phyloP scores from a whole-genome alignment of 441 rosid genomes.

The Gossypium schwendimanii region DNA sequence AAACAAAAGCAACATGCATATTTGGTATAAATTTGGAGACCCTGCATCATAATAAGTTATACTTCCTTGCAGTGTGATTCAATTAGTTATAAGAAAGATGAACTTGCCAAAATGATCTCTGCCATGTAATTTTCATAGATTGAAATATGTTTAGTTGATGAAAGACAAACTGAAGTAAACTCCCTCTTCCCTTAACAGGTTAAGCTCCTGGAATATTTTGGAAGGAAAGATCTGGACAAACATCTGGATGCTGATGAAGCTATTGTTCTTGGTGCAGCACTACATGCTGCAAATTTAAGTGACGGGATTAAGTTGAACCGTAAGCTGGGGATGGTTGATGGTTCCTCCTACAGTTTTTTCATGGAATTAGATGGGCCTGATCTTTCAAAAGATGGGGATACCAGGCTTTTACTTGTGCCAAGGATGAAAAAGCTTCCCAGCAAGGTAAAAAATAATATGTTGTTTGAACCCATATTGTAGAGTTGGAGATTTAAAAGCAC shows the following conservation, averaged over 20 bases:
- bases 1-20: conserved; percentile 7
- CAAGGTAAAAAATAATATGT: conserved; percentile 47
- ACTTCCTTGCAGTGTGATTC: background rate
- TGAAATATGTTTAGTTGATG: conserved; percentile 5
- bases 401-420: conserved; percentile 67
- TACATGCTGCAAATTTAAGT: conserved; percentile 93
- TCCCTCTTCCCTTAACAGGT: conserved; percentile 39
- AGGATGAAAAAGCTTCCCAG: conserved; percentile 93
- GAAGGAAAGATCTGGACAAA: conserved; percentile 80
- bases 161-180: conserved; percentile 5
- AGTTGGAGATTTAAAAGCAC: background rate
- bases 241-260: conserved; percentile 99
- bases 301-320: conserved; percentile 95
- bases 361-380: conserved; percentile 75
- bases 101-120: background rate
- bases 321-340: conserved; percentile 90
- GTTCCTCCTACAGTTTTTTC: conserved; percentile 72
- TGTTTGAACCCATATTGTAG: background rate
- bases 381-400: conserved; percentile 55
- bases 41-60: background rate
- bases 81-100: background rate
- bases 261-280: conserved; percentile 78
- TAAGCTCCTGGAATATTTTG: conserved; percentile 82
- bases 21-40: background rate
- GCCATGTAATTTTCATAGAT: background rate